These are phyloP conservation scores for Xylariales sp. DNA, from an alignment of 2,329 filamentous ascomycete genomes.

Conservation along the genomic window DNA sequence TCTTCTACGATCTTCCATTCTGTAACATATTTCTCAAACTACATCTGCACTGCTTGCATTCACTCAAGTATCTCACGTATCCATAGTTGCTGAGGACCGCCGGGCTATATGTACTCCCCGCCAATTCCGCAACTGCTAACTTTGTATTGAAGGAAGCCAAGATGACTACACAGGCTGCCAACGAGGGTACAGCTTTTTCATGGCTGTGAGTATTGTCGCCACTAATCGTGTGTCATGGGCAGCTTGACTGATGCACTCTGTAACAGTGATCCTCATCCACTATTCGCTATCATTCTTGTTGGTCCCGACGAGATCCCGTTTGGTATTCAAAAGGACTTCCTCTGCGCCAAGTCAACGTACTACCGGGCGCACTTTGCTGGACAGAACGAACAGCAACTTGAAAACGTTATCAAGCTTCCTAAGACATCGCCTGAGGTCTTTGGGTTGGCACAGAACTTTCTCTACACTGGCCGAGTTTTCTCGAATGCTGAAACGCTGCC, in stretches of 20 bases:
- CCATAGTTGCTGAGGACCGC: too few species aligned
- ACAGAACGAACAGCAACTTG: slow-evolving; percentile 34
- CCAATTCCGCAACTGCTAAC: too few species aligned
- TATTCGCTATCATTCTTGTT: slow-evolving; percentile 51
- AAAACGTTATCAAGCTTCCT: slow-evolving; percentile 46
- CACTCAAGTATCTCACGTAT: too few species aligned
- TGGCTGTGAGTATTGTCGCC: slow-evolving; percentile 1
- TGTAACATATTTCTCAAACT: too few species aligned
- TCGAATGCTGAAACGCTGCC: slow-evolving; percentile 37
- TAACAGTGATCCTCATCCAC: slow-evolving; percentile 47
- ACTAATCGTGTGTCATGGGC: too few species aligned
- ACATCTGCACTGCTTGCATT: too few species aligned
- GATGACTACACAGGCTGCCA: too few species aligned
- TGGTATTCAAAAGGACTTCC: slow-evolving; percentile 54
- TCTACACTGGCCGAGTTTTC: slow-evolving; percentile 48
- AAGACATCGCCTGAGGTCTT: slow-evolving; percentile 46
- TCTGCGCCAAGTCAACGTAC: slow-evolving; percentile 46
- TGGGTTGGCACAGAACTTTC: slow-evolving; percentile 48
- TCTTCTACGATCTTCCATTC: too few species aligned
- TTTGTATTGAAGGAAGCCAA: too few species aligned
- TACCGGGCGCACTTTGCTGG: slow-evolving; percentile 42
- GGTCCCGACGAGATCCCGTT: slow-evolving; percentile 49
- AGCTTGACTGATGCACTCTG: too few species aligned
- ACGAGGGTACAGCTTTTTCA: slow-evolving; percentile 6
- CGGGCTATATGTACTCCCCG: too few species aligned